Evolutionary conservation across 176 grass and related monocot genomes (phyloP).

Genomic region (Thalia dealbata): DNA sequence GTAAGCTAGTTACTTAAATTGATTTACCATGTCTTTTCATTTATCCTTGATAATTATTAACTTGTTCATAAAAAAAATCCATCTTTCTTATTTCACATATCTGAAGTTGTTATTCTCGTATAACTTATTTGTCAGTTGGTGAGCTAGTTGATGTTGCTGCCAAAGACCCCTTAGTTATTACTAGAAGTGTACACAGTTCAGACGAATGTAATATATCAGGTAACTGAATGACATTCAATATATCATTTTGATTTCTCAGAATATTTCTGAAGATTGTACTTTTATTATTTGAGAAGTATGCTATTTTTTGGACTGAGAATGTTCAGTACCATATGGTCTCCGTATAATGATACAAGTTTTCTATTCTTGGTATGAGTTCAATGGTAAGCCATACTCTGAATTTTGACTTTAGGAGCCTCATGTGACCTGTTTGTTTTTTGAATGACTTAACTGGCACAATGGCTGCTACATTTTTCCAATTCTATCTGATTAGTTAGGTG

Average conservation of each 20-base stretch:
- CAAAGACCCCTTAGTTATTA: conserved; percentile 7
- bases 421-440: too few species aligned
- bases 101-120: not conserved
- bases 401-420: too few species aligned
- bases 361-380: too few species aligned
- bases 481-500: not conserved
- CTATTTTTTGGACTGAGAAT: not conserved
- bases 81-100: not conserved
- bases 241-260: not conserved
- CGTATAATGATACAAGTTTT: too few species aligned
- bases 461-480: not conserved
- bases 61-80: not conserved
- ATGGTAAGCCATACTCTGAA: too few species aligned
- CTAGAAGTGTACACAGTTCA: conserved; percentile 4
- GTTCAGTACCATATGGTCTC: not conserved
- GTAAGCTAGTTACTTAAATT: not conserved
- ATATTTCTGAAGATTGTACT: not conserved
- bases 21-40: not conserved
- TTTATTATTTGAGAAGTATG: not conserved
- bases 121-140: conserved; percentile 11
- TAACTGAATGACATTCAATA: not conserved
- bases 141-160: conserved; percentile 2
- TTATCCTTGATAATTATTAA: not conserved
- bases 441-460: too few species aligned
- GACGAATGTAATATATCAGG: conserved; percentile 5